These are phyloP conservation scores for Microcyclosporella mali DNA, from an alignment of 2,329 filamentous ascomycete species.

Conservation along the genomic window DNA sequence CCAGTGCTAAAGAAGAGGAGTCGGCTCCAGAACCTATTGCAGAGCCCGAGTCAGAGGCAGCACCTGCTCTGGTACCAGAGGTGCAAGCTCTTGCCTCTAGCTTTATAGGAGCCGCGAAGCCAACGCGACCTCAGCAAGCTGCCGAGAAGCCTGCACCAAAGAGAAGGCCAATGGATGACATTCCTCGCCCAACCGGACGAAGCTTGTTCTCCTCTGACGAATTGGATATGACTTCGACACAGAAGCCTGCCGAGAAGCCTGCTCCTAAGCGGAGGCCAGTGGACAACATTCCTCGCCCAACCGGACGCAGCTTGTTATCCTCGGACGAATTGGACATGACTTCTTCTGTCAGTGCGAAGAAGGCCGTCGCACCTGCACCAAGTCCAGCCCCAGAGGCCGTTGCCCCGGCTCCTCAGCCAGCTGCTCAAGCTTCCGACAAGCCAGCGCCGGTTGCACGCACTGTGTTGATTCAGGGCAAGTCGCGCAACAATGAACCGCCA, in stretches of 20 bases:
- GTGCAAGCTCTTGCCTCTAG: neutral
- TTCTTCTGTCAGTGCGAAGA: neutral
- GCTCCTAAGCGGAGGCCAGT: neutral
- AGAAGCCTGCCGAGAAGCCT: neutral
- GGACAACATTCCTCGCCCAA: no score
- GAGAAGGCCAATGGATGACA: no score
- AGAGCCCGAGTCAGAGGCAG: neutral
- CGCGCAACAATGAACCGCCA: constrained; percentile 20
- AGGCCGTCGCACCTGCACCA: neutral
- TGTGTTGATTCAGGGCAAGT: constrained; percentile 1
- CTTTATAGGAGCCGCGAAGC: neutral
- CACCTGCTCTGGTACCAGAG: neutral
- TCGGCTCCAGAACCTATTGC: no score
- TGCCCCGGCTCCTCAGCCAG: neutral
- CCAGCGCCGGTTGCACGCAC: neutral
- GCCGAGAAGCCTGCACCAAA: neutral
- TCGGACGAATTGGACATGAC: neutral
- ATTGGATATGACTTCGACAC: neutral
- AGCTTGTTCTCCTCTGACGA: neutral
- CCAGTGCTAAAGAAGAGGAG: neutral
- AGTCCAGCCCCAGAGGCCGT: neutral
- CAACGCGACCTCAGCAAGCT: neutral
- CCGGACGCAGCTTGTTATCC: no score
- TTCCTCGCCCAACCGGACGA: no score
- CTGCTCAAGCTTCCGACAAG: neutral